Conservation (phyloP, 2,329 filamentous ascomycete species). For the Xylariaceae sp. region DNA sequence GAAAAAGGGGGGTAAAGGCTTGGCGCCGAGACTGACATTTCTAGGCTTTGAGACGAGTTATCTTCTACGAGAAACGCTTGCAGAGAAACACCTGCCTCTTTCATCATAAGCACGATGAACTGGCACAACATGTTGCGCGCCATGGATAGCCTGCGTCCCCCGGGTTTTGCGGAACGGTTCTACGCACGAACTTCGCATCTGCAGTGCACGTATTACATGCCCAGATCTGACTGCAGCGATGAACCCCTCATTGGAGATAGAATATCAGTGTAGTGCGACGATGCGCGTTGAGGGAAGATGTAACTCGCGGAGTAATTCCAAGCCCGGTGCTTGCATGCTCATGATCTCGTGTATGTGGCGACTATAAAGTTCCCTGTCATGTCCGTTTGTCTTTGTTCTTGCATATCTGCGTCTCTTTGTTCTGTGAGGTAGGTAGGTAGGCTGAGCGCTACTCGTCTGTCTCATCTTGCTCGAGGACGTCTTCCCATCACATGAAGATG, state of each 20-base stretch:
- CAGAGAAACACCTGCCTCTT: conserved; percentile 20
- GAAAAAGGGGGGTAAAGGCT: not conserved
- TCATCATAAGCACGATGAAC: conserved; percentile 9
- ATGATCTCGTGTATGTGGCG: conserved; percentile 7
- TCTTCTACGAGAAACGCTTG: not conserved
- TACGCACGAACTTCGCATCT: too few species aligned
- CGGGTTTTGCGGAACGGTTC: too few species aligned
- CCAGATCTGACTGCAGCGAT: not conserved
- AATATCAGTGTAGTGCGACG: not conserved
- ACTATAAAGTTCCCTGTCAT: conserved; percentile 4
- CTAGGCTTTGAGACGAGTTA: not conserved
- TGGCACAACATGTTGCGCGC: not conserved
- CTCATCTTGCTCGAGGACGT: conserved; percentile 10
- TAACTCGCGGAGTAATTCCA: conserved; percentile 16
- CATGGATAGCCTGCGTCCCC: too few species aligned
- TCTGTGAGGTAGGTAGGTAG: too few species aligned
- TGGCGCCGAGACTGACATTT: not conserved
- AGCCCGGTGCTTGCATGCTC: conserved; percentile 5
- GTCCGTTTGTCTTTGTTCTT: too few species aligned
- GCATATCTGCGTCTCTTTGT: not conserved
- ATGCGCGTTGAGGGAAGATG: conserved; percentile 3
- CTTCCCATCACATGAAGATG: conserved; percentile 18
- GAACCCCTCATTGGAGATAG: not conserved
- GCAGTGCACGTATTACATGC: not conserved
- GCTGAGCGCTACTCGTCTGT: not conserved